A percentile compares a stretch with the other conserved stretches of the same genome.
Evolutionary conservation across 305 asterid species (phyloP).

Genomic region (Plantago coronopus): DNA sequence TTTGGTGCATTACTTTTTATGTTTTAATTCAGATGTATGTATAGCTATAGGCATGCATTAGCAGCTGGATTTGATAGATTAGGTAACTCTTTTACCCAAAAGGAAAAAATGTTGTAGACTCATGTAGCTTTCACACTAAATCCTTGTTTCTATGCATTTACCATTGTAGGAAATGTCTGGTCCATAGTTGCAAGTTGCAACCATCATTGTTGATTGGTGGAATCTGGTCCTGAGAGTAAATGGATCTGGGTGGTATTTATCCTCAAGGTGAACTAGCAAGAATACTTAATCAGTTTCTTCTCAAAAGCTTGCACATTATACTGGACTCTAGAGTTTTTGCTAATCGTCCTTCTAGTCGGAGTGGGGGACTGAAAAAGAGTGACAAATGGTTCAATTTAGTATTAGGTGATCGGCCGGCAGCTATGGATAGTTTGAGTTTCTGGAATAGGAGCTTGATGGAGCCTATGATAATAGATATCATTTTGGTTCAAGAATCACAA

Average conservation of each 20-base stretch:
- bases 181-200: too few relatives aligned
- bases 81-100: too few relatives aligned
- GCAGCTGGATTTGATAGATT: too few relatives aligned
- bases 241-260: slow-evolving; percentile 63
- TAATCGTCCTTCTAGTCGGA: slow-evolving; percentile 46
- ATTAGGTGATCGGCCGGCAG: slow-evolving; percentile 81
- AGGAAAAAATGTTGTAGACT: too few relatives aligned
- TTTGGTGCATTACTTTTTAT: too few relatives aligned
- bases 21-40: too few relatives aligned
- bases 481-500: slow-evolving; percentile 60
- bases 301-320: slow-evolving; percentile 73
- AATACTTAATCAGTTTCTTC: slow-evolving; percentile 75
- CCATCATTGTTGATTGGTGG: too few relatives aligned
- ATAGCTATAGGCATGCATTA: too few relatives aligned
- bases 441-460: slow-evolving; percentile 91
- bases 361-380: slow-evolving; percentile 61
- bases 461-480: slow-evolving; percentile 86
- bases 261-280: slow-evolving; percentile 70
- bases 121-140: too few relatives aligned
- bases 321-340: slow-evolving; percentile 88
- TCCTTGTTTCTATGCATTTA: too few relatives aligned
- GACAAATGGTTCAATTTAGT: slow-evolving; percentile 86
- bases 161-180: too few relatives aligned
- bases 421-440: slow-evolving; percentile 75
- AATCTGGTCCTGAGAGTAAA: slow-evolving; percentile 9